Evolutionary conservation across 2,329 filamentous ascomycete species (phyloP).

Genomic region (Pseudogymnoascus sp.): DNA sequence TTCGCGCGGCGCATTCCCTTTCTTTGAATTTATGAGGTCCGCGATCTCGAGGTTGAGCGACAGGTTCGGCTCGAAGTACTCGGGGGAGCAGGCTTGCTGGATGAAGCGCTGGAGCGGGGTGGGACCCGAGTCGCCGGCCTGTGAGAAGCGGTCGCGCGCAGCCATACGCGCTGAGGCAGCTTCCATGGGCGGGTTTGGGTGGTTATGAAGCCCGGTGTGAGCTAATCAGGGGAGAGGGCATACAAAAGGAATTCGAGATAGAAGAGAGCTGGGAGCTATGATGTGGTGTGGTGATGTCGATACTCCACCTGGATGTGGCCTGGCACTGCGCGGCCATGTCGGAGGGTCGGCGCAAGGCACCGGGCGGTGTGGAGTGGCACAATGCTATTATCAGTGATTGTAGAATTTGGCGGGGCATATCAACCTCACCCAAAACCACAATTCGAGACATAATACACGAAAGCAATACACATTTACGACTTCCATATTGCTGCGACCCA

Average conservation of each 20-base stretch:
- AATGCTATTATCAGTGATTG: slow-evolving; percentile 2
- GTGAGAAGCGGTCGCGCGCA: slow-evolving; percentile 85
- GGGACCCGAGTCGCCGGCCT: slow-evolving; percentile 66
- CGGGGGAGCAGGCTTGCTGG: slow-evolving; percentile 88
- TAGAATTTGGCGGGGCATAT: slow-evolving; percentile 9
- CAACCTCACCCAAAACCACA: neutral
- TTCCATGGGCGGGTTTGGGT: slow-evolving; percentile 54
- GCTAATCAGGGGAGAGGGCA: neutral
- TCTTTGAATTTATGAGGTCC: slow-evolving; percentile 95
- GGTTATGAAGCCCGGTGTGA: slow-evolving; percentile 8
- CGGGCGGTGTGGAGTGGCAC: neutral
- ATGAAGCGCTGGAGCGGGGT: slow-evolving; percentile 93
- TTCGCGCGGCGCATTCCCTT: slow-evolving; percentile 90
- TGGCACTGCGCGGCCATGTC: neutral
- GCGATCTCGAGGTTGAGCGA: slow-evolving; percentile 93
- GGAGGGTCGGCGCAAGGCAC: neutral
- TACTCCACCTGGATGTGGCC: neutral
- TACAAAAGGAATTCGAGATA: neutral
- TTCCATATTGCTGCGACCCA: neutral
- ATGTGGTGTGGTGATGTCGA: slow-evolving; percentile 11
- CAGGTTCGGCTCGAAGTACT: slow-evolving; percentile 97
- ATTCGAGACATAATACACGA: neutral
- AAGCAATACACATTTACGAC: neutral
- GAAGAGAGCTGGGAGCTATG: slow-evolving; percentile 8
- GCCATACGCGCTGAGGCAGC: slow-evolving; percentile 92